A percentile compares a stretch with the other conserved stretches of the same genome.
These are phyloP conservation scores for Geranomyces variabilis DNA, from an alignment of 192 early-diverging fungal genomes.

Conservation along the genomic window DNA sequence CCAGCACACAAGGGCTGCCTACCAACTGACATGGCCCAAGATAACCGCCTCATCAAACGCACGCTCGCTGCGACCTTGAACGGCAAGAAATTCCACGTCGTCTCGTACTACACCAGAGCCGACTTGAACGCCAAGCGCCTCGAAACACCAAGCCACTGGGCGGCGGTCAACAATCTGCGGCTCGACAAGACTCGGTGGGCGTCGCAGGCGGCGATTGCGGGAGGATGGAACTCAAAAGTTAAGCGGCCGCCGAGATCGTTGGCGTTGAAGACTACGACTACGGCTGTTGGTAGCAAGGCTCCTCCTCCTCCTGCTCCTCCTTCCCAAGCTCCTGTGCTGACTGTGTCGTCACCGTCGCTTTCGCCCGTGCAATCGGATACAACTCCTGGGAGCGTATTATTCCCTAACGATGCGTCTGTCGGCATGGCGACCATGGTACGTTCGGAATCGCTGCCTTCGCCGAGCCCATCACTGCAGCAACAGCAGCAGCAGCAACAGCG, in stretches of 20 bases:
- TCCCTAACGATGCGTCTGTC: too few relatives aligned
- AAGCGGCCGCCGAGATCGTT: constrained; percentile 5
- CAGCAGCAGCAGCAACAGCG: too few relatives aligned
- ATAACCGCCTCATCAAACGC: constrained; percentile 15
- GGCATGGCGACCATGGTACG: too few relatives aligned
- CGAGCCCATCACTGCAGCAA: too few relatives aligned
- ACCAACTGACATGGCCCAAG: too few relatives aligned
- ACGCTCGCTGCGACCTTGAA: constrained; percentile 19
- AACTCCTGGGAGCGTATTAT: too few relatives aligned
- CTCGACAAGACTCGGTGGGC: constrained; percentile 12
- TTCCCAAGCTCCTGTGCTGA: too few relatives aligned
- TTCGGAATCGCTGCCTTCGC: too few relatives aligned
- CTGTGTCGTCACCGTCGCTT: too few relatives aligned
- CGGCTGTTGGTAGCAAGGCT: not conserved
- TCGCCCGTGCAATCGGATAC: too few relatives aligned
- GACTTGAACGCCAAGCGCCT: constrained; percentile 12
- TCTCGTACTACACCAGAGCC: constrained; percentile 20
- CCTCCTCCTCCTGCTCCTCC: not conserved
- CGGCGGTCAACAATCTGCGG: not conserved
- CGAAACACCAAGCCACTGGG: constrained; percentile 19
- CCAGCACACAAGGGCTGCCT: too few relatives aligned
- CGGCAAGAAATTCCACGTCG: constrained; percentile 19
- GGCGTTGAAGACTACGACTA: not conserved
- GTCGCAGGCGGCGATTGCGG: constrained; percentile 7
- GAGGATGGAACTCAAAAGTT: constrained; percentile 23